phyloP scores from a whole-genome alignment of 345 rosid species.

The Aegle marmelos region DNA sequence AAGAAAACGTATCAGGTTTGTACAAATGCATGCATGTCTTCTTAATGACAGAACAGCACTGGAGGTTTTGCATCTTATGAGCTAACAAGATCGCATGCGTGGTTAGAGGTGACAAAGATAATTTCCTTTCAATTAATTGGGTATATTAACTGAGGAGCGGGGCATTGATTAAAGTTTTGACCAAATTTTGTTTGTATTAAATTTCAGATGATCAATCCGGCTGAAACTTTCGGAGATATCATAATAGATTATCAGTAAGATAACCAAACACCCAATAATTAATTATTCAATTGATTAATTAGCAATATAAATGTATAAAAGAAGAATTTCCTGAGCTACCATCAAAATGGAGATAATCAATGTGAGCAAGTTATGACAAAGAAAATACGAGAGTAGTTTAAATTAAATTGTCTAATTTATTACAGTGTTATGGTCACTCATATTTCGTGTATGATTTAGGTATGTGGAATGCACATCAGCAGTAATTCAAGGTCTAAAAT shows the following conservation, averaged over 20 bases:
- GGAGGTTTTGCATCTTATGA: conserved; percentile 85
- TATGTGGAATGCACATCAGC: conserved; percentile 85
- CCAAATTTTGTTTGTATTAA: neutral
- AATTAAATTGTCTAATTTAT: no score
- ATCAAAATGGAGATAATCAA: no score
- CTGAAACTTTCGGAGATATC: conserved; percentile 62
- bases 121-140: neutral
- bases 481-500: conserved; percentile 54
- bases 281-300: no score
- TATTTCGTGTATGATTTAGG: conserved; percentile 16
- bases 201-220: conserved; percentile 63
- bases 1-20: no score
- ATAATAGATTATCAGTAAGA: conserved; percentile 72
- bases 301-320: no score
- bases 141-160: neutral
- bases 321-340: no score
- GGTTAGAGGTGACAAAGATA: conserved; percentile 50
- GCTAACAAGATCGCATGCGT: conserved; percentile 64
- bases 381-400: no score
- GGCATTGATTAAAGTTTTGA: neutral
- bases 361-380: no score
- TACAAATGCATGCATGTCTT: no score
- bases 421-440: neutral
- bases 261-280: neutral
- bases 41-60: conserved; percentile 38